Evolutionary conservation across 305 asterid genomes (phyloP).

Genomic region (Striga hermonthica): DNA sequence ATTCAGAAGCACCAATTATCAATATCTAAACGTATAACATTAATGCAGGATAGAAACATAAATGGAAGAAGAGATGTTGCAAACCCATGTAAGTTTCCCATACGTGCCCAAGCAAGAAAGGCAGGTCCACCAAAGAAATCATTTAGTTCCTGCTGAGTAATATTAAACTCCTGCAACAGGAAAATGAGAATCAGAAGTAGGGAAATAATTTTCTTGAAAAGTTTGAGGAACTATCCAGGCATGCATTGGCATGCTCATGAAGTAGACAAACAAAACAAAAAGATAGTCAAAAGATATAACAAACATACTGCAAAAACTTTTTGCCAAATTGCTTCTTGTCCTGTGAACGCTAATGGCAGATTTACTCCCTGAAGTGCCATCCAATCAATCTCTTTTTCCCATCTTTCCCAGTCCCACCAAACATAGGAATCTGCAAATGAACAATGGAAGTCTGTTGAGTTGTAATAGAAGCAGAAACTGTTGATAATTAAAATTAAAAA

Average conservation of each 20-base stretch:
- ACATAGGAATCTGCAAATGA: slow-evolving; percentile 79
- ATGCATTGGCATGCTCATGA: no score
- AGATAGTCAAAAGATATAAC: slow-evolving; percentile 16
- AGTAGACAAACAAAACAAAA: slow-evolving; percentile 22
- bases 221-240: slow-evolving; percentile 19
- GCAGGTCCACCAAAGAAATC: slow-evolving; percentile 98
- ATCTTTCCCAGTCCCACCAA: slow-evolving; percentile 99
- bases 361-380: slow-evolving; percentile 97
- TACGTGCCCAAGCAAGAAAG: slow-evolving; percentile 99
- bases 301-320: slow-evolving; percentile 82
- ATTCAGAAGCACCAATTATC: neutral
- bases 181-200: slow-evolving; percentile 30
- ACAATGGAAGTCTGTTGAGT: slow-evolving; percentile 26
- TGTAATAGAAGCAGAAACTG: slow-evolving; percentile 28
- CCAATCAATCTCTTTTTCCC: slow-evolving; percentile 99
- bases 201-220: slow-evolving; percentile 22
- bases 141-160: slow-evolving; percentile 57
- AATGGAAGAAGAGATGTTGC: slow-evolving; percentile 34
- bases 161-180: slow-evolving; percentile 62
- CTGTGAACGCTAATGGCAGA: slow-evolving; percentile 90
- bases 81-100: slow-evolving; percentile 95
- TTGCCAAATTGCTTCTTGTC: slow-evolving; percentile 94
- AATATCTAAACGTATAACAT: neutral
- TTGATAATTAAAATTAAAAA: slow-evolving; percentile 6
- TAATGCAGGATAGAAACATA: neutral